phyloP scores from a whole-genome alignment of 192 early-diverging fungal species.

The Powellomyces hirtus region DNA sequence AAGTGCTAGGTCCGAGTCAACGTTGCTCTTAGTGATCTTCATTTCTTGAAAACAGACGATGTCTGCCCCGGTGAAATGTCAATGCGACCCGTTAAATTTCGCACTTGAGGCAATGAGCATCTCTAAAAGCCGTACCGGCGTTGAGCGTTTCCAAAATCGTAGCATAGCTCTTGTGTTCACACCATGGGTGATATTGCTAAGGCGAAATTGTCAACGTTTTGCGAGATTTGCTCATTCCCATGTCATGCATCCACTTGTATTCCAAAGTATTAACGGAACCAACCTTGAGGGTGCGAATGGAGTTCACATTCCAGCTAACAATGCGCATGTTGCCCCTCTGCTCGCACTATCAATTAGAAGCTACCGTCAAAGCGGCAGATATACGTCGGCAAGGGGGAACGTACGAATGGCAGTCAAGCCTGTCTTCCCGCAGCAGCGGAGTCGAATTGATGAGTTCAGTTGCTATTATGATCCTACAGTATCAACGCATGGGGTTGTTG shows the following conservation, averaged over 20 bases:
- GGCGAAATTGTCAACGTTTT: neutral
- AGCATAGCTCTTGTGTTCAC: constrained; percentile 16
- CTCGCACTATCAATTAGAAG: too few species aligned
- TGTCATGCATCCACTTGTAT: neutral
- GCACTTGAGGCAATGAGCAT: neutral
- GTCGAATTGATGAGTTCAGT: too few species aligned
- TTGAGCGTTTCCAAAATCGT: constrained; percentile 19
- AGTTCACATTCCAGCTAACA: constrained; percentile 48
- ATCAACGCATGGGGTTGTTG: too few species aligned
- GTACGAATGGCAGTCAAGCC: too few species aligned
- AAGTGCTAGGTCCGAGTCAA: constrained; percentile 58
- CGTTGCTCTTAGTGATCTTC: constrained; percentile 58
- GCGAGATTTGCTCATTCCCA: neutral
- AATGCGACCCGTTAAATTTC: too few species aligned
- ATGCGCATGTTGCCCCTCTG: too few species aligned
- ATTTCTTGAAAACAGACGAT: constrained; percentile 79
- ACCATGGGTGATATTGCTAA: constrained; percentile 32
- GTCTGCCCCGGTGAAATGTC: constrained; percentile 33
- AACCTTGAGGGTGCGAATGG: constrained; percentile 25
- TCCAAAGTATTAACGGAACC: neutral
- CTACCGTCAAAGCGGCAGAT: too few species aligned
- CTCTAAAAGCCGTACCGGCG: constrained; percentile 2
- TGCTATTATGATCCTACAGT: too few species aligned
- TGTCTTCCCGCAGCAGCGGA: too few species aligned
- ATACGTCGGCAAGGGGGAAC: too few species aligned